Percentiles rank a stretch among this genome's conserved stretches.
Evolutionary conservation across 768 basidiomycete genomes (phyloP).

Genomic region (Botryobasidium botryosum): DNA sequence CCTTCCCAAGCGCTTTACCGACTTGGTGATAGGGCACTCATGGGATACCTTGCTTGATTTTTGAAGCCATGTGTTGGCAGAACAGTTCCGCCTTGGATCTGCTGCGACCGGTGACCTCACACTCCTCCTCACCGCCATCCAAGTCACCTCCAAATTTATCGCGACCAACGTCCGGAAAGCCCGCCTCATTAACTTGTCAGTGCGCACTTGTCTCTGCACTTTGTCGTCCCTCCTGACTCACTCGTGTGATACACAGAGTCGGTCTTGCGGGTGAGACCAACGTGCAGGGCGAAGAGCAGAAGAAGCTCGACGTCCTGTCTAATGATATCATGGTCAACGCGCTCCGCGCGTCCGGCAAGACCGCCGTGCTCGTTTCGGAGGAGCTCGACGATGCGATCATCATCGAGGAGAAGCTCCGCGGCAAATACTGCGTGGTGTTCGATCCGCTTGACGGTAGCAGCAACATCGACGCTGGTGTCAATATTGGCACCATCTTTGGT

Average conservation of each 20-base stretch:
- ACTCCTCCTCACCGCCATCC: slow-evolving; percentile 85
- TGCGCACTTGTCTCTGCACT: slow-evolving; percentile 7
- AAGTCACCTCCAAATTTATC: slow-evolving; percentile 93
- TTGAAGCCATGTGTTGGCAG: slow-evolving; percentile 66
- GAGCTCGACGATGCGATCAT: slow-evolving; percentile 87
- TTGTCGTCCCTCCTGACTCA: not conserved
- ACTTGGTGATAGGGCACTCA: too few relatives aligned
- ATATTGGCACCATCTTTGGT: slow-evolving; percentile 95
- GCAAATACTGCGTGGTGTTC: slow-evolving; percentile 94
- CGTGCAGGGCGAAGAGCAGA: slow-evolving; percentile 97
- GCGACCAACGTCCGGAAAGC: slow-evolving; percentile 96
- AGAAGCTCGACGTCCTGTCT: slow-evolving; percentile 93
- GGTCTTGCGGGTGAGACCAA: slow-evolving; percentile 94
- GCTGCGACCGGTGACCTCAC: slow-evolving; percentile 88
- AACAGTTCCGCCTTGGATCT: slow-evolving; percentile 68
- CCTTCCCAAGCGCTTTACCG: too few relatives aligned
- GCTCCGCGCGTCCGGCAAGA: slow-evolving; percentile 90
- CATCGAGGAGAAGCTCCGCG: slow-evolving; percentile 62
- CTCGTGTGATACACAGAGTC: slow-evolving; percentile 37
- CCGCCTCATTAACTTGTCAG: slow-evolving; percentile 89
- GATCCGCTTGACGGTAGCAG: slow-evolving; percentile 93
- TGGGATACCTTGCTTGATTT: not conserved
- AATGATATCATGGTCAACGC: slow-evolving; percentile 99
- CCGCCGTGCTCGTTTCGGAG: slow-evolving; percentile 91
- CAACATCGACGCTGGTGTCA: slow-evolving; percentile 98